Evolutionary conservation across 2,329 filamentous ascomycete species (phyloP).

Genomic region (Mollisia scopiformis): DNA sequence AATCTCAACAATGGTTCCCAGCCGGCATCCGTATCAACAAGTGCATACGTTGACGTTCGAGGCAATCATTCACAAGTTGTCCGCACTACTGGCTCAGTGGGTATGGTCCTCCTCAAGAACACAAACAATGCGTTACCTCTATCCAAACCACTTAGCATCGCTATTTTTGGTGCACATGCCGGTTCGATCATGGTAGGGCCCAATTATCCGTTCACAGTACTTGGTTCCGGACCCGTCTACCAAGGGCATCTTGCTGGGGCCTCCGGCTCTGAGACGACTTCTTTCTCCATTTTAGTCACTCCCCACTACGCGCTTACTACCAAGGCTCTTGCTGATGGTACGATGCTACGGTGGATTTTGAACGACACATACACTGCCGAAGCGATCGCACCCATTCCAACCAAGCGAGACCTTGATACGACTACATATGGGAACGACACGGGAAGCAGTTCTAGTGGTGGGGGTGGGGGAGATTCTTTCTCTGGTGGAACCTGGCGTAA

Average conservation of each 20-base stretch:
- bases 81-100: constrained; percentile 49
- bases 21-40: background rate
- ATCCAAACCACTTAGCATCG: constrained; percentile 56
- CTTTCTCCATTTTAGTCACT: constrained; percentile 55
- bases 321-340: constrained; percentile 1
- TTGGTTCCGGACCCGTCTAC: background rate
- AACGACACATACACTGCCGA: too few relatives aligned
- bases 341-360: constrained; percentile 57
- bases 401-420: too few relatives aligned
- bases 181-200: constrained; percentile 59
- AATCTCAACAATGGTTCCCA: background rate
- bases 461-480: too few relatives aligned
- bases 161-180: constrained; percentile 69
- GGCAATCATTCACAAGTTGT: constrained; percentile 60
- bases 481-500: too few relatives aligned
- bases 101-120: constrained; percentile 81
- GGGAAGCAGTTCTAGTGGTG: too few relatives aligned
- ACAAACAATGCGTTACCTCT: constrained; percentile 64
- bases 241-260: constrained; percentile 1
- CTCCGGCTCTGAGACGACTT: constrained; percentile 31
- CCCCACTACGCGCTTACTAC: constrained; percentile 8
- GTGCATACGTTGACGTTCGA: constrained; percentile 70
- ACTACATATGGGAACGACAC: too few relatives aligned
- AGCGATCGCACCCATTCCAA: too few relatives aligned
- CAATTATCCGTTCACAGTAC: background rate